Base-by-base conservation (phyloP, 495 filamentous ascomycete genomes). In the Neurospora sp. region DNA sequence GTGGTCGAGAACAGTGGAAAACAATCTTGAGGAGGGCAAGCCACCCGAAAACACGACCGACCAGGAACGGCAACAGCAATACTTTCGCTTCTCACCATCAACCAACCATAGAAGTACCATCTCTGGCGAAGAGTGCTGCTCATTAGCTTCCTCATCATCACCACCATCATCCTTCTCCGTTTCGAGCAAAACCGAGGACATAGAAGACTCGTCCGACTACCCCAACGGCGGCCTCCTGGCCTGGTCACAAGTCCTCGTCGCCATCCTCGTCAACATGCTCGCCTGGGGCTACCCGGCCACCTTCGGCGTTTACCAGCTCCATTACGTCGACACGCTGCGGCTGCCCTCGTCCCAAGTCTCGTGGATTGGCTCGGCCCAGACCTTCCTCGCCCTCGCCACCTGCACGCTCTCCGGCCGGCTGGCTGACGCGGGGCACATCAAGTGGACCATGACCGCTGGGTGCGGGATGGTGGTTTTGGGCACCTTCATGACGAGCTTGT, bases 331-430 rank as follows among this genome's bases (percentile, higher is more conserved):
- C 74, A 82, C 81, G 0, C 78, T 86, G 42, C 71, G 77, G 16
- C 78, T 85, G 3, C 81, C 84, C 16, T 75, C 82, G 9, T 72
- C 81, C 3, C 79, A 83, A 40, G 78, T 86, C 27, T 83, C 83
- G 0, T 86, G 83, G 84, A 84, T 85, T 69, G 84, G 84, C 22
- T 85, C 83, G 18, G 53, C 84, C 12, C 83, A 85, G 76, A 76
- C 82, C 53, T 85, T 85, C 69, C 77, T 86, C 9, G 81, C 81
- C 71, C 83, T 82, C 71, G 69, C 73, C 16, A 75, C 78, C 38
- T 84, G 84, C 75, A 80, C 77, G 18, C 44, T 82, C 69, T 83
- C 83, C 31, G 84, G 83, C 1, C 74, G 83, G 0, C 78, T 82
- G 8, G 78, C 82, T 2, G 83, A 86, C 73, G 83, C 82, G 9